phyloP scores from a whole-genome alignment of 306 rosid genomes.

The Quercus engelmannii region DNA sequence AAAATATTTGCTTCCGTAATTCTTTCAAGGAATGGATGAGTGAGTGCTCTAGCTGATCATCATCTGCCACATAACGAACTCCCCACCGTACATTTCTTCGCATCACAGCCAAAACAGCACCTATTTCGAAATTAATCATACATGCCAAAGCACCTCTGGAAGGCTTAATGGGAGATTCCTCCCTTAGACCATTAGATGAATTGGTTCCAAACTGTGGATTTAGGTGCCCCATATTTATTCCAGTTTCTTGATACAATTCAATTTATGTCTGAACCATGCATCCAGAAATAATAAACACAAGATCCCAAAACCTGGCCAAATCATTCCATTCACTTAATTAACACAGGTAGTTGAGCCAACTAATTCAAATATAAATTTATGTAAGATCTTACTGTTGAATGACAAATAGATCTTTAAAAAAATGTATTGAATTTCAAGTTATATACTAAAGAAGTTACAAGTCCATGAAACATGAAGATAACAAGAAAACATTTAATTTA shows the following conservation, averaged over 20 bases:
- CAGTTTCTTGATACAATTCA: not conserved
- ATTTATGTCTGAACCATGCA: not conserved
- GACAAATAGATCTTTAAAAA: not conserved
- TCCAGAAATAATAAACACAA: not conserved
- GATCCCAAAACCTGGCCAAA: not conserved
- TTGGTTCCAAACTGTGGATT: constrained; percentile 70
- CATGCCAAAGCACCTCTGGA: constrained; percentile 73
- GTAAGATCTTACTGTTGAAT: not conserved
- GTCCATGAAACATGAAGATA: not conserved
- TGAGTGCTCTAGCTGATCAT: constrained; percentile 93
- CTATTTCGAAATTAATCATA: constrained; percentile 92
- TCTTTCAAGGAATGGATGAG: constrained; percentile 83
- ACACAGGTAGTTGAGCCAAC: not conserved
- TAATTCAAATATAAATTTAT: not conserved
- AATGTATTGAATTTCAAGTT: not conserved
- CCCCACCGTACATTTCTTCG: constrained; percentile 97
- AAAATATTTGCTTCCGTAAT: constrained; percentile 72
- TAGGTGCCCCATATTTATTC: constrained; percentile 61
- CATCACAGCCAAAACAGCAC: constrained; percentile 95
- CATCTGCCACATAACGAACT: constrained; percentile 84
- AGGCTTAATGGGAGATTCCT: constrained; percentile 54
- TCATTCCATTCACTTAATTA: not conserved
- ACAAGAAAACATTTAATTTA: not conserved
- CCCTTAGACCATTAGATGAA: constrained; percentile 76
- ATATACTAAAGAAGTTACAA: not conserved